Evolutionary conservation across 2,329 filamentous ascomycete genomes (phyloP).

Genomic region (Xylariaceae sp.): DNA sequence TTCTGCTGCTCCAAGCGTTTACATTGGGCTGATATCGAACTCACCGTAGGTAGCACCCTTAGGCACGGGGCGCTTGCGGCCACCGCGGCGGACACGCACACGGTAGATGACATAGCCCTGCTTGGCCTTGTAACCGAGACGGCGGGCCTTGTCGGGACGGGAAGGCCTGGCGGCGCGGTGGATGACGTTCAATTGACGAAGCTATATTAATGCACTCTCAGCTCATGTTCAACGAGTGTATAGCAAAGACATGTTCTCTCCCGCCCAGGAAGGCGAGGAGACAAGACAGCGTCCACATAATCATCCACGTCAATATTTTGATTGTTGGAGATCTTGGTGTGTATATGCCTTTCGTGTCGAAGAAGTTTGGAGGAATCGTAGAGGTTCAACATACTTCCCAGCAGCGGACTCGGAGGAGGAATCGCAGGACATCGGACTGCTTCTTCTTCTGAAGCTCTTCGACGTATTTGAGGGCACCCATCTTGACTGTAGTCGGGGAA

Average conservation of each 20-base stretch:
- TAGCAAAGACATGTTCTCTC: constrained; percentile 67
- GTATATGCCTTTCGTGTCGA: constrained; percentile 33
- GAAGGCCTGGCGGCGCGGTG: constrained; percentile 98
- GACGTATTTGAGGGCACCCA: constrained; percentile 99
- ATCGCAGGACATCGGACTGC: constrained; percentile 99
- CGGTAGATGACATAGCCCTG: constrained; percentile 99
- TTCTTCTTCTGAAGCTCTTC: constrained; percentile 99
- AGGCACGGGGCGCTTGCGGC: constrained; percentile 92
- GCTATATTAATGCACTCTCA: constrained; percentile 99
- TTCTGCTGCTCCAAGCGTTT: not conserved
- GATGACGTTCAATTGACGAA: constrained; percentile 99
- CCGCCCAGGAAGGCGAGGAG: constrained; percentile 11
- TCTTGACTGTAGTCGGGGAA: constrained; percentile 60
- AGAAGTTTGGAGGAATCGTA: constrained; percentile 34
- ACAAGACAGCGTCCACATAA: constrained; percentile 42
- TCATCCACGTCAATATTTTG: constrained; percentile 35
- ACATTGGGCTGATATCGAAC: constrained; percentile 38
- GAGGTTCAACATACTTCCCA: constrained; percentile 86
- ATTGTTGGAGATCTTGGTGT: constrained; percentile 35
- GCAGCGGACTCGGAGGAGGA: constrained; percentile 99
- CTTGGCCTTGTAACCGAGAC: constrained; percentile 99
- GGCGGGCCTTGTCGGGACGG: constrained; percentile 99
- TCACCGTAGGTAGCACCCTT: constrained; percentile 99
- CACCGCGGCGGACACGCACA: constrained; percentile 96
- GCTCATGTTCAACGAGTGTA: constrained; percentile 99